Percentiles rank a stretch among this genome's conserved stretches.
Evolutionary conservation across 257 asterid genomes (phyloP).

Genomic region (Eucommia ulmoides): DNA sequence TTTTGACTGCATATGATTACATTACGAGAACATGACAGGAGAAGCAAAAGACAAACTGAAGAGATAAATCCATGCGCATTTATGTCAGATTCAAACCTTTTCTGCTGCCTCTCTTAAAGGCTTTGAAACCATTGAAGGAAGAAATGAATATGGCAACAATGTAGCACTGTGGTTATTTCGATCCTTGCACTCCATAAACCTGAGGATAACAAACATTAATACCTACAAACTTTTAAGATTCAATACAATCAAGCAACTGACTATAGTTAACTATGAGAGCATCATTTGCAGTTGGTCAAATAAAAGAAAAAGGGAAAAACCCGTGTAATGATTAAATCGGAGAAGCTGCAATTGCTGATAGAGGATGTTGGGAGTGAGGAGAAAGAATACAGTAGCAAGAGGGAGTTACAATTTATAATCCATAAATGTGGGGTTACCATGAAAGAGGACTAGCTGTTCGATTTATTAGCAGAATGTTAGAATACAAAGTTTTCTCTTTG

Average conservation of each 20-base stretch:
- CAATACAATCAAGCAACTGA: conserved; percentile 18
- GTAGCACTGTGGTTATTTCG: neutral
- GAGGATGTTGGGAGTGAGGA: too few species aligned
- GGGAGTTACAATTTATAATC: conserved; percentile 6
- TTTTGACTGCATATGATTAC: too few species aligned
- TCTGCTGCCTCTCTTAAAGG: conserved; percentile 51
- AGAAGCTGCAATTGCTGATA: too few species aligned
- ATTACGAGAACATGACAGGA: too few species aligned
- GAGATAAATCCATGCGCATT: conserved; percentile 4
- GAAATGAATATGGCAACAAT: conserved; percentile 1
- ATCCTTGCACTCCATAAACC: conserved; percentile 90
- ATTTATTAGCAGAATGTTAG: conserved; percentile 73
- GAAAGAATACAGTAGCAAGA: neutral
- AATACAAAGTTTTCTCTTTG: conserved; percentile 37
- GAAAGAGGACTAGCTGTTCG: conserved; percentile 92
- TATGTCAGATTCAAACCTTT: too few species aligned
- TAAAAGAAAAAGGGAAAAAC: too few species aligned
- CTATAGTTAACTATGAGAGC: too few species aligned
- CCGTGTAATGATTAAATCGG: too few species aligned
- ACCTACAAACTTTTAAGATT: conserved; percentile 53
- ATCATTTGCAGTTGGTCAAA: too few species aligned
- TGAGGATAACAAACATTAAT: conserved; percentile 68
- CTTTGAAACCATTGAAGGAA: conserved; percentile 1
- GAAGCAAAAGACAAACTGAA: neutral
- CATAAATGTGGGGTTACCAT: conserved; percentile 34